phyloP scores from a whole-genome alignment of 2,329 filamentous ascomycete species.

The Chaetomiaceae sp. region DNA sequence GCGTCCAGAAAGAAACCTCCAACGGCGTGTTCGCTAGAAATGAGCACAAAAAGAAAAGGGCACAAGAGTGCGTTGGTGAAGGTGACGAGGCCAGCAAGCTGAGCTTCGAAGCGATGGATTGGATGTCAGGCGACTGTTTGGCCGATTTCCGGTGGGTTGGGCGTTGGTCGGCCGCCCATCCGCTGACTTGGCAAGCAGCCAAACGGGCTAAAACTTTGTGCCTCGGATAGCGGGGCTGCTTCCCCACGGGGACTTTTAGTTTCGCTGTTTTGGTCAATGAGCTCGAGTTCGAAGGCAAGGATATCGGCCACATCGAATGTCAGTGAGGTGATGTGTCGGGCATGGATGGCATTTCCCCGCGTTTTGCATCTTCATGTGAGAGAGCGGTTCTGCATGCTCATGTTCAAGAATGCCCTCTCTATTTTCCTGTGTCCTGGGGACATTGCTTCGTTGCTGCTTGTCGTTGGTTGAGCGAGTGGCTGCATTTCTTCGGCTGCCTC shows the following conservation, averaged over 20 bases:
- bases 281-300: no score
- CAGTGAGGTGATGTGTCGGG: background rate
- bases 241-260: conserved; percentile 8
- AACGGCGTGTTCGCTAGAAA: no score
- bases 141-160: background rate
- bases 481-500: no score
- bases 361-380: no score
- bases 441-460: no score
- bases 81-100: background rate
- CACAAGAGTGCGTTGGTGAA: background rate
- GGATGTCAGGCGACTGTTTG: conserved; percentile 2
- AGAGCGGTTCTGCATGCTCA: no score
- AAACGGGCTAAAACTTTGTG: conserved; percentile 13
- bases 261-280: background rate
- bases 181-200: background rate
- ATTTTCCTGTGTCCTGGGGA: no score
- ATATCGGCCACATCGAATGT: background rate
- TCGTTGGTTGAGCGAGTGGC: no score
- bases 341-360: no score
- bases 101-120: no score
- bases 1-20: no score
- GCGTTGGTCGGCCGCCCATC: background rate
- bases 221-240: conserved; percentile 12
- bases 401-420: no score
- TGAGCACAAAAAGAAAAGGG: background rate